Evolutionary conservation across 352 stramenopile species (phyloP).

Genomic region (Phytophthora sojae): DNA sequence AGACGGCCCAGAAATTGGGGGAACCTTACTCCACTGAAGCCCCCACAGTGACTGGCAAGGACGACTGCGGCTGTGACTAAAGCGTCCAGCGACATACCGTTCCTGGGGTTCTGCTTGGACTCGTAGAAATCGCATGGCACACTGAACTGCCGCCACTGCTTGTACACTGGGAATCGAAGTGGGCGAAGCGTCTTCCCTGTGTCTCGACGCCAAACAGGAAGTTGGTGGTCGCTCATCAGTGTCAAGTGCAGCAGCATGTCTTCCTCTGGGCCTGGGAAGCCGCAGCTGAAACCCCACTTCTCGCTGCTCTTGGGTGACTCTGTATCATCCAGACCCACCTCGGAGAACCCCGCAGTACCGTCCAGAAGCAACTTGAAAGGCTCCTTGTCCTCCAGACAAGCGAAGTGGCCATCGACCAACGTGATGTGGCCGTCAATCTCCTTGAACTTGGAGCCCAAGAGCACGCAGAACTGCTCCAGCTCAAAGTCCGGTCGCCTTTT

Average conservation of each 20-base stretch:
- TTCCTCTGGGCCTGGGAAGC: background rate
- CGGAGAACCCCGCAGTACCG: background rate
- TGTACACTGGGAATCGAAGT: background rate
- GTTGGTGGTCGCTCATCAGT: background rate
- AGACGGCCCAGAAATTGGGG: background rate
- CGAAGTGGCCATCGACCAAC: conserved; percentile 1
- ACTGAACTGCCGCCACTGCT: background rate
- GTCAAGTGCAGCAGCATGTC: conserved; percentile 16
- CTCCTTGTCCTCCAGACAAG: background rate
- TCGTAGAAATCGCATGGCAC: no score
- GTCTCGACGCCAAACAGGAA: no score
- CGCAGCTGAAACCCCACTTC: background rate
- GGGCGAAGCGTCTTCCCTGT: background rate
- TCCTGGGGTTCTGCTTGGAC: background rate
- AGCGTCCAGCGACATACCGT: background rate
- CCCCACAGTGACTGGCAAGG: conserved; percentile 7
- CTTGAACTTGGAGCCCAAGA: conserved; percentile 2
- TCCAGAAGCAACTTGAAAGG: background rate
- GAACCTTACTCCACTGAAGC: conserved; percentile 1
- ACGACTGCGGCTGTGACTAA: conserved; percentile 8
- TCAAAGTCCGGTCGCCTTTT: conserved; percentile 1
- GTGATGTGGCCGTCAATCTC: background rate
- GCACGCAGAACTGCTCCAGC: conserved; percentile 2
- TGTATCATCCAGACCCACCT: no score
- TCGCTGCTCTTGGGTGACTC: background rate